Conservation (phyloP, 2,329 filamentous ascomycete genomes). For the Ceratocystis diversiconidia region DNA sequence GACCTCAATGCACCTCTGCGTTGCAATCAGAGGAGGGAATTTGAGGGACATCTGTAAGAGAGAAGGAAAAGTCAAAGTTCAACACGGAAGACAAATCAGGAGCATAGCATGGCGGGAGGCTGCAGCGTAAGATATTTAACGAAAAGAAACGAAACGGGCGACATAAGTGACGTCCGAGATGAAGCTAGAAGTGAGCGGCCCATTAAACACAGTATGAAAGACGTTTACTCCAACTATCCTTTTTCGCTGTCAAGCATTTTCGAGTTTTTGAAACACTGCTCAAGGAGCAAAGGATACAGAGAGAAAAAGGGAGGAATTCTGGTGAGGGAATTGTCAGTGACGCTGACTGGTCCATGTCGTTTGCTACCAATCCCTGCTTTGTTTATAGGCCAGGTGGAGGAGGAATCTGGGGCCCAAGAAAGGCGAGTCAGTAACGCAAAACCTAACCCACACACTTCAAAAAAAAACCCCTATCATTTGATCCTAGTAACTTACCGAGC, state of each 20-base stretch:
- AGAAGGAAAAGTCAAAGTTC: conserved; percentile 6
- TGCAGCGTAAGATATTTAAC: conserved; percentile 8
- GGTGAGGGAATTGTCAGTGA: too few species aligned
- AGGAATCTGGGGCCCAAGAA: not conserved
- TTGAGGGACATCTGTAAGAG: not conserved
- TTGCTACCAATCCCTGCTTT: conserved; percentile 1
- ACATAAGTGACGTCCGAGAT: not conserved
- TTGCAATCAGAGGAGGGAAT: not conserved
- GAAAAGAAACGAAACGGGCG: not conserved
- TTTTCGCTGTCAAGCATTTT: not conserved
- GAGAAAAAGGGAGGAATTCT: too few species aligned
- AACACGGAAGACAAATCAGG: not conserved
- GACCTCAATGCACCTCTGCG: not conserved
- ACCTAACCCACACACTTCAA: not conserved
- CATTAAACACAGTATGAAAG: conserved; percentile 4
- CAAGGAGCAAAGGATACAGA: not conserved
- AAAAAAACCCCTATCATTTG: not conserved
- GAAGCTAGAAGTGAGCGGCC: not conserved
- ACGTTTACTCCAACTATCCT: not conserved
- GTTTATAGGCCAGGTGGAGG: conserved; percentile 14
- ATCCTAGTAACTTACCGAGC: conserved; percentile 38
- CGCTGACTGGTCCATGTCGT: not conserved
- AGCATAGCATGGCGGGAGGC: not conserved
- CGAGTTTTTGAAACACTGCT: too few species aligned
- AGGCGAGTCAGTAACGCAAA: conserved; percentile 5